phyloP scores from a whole-genome alignment of 2,329 filamentous ascomycete species.

The Niveomyces coronatus region DNA sequence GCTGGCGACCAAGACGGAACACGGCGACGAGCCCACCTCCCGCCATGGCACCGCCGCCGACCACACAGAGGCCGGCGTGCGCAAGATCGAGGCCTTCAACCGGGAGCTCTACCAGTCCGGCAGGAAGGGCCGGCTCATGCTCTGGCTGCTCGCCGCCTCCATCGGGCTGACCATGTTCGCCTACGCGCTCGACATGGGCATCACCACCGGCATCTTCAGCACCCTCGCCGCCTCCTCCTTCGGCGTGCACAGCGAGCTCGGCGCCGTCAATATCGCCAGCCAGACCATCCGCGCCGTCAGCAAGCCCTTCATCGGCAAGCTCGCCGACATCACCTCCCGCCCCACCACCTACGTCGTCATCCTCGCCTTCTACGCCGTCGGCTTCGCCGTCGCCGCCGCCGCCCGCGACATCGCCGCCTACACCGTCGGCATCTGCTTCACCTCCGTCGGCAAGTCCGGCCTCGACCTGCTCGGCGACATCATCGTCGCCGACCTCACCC shows the following conservation, averaged over 20 bases:
- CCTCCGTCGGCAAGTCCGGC: constrained; percentile 47
- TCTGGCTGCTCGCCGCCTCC: constrained; percentile 25
- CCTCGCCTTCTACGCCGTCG: constrained; percentile 42
- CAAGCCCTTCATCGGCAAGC: constrained; percentile 51
- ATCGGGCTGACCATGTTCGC: constrained; percentile 29
- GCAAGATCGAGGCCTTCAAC: constrained; percentile 28
- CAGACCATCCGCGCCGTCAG: constrained; percentile 38
- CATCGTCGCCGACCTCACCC: constrained; percentile 52
- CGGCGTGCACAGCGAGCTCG: constrained; percentile 16
- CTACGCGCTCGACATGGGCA: constrained; percentile 28
- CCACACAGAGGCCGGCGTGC: constrained; percentile 19
- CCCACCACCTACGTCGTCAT: constrained; percentile 49
- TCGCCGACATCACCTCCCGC: constrained; percentile 51
- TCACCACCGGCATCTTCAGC: constrained; percentile 24
- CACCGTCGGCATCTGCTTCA: constrained; percentile 45
- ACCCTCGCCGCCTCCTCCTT: constrained; percentile 26
- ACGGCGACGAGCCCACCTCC: no score
- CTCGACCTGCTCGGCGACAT: constrained; percentile 52
- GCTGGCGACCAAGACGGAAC: no score
- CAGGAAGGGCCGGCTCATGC: constrained; percentile 21
- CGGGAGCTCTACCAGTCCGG: constrained; percentile 29
- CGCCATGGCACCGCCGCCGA: no score
- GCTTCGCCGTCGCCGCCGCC: constrained; percentile 48
- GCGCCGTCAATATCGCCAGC: constrained; percentile 15
- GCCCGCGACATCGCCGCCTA: constrained; percentile 42